These are phyloP conservation scores for Cryptosporidium bovis DNA, from an alignment of 169 alveolate genomes.

Conservation along the genomic window DNA sequence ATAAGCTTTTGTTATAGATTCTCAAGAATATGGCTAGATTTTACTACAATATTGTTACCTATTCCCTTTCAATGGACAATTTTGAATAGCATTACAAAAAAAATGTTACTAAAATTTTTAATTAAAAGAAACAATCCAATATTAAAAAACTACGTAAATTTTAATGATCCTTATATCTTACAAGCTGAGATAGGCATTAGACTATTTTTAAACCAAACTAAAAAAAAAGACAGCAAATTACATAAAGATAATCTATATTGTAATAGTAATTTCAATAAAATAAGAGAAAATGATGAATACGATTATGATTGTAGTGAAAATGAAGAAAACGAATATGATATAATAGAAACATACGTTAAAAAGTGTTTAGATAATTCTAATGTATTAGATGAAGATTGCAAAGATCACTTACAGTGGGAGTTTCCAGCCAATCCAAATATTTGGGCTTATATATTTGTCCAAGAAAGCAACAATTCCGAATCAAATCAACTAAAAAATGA, in stretches of 20 bases:
- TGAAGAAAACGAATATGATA: slow-evolving; percentile 4
- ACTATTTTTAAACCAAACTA: slow-evolving; percentile 18
- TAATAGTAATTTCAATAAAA: background rate
- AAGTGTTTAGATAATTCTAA: slow-evolving; percentile 65
- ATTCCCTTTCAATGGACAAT: slow-evolving; percentile 66
- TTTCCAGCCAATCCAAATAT: slow-evolving; percentile 68
- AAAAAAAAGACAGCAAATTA: background rate
- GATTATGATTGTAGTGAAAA: background rate
- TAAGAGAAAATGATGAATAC: background rate
- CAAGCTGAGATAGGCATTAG: slow-evolving; percentile 70
- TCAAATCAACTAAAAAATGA: background rate
- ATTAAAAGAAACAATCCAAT: slow-evolving; percentile 26
- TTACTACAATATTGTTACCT: slow-evolving; percentile 54
- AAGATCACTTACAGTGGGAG: slow-evolving; percentile 52
- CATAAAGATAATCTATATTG: too few species aligned
- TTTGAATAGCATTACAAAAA: slow-evolving; percentile 41
- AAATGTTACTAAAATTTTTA: slow-evolving; percentile 13
- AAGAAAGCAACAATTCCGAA: background rate
- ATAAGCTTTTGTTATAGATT: slow-evolving; percentile 54
- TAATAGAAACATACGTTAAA: slow-evolving; percentile 45
- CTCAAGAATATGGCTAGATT: slow-evolving; percentile 58
- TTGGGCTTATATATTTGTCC: slow-evolving; percentile 44
- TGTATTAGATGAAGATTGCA: background rate
- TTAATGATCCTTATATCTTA: slow-evolving; percentile 41
- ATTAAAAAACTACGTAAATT: slow-evolving; percentile 17